Base-by-base conservation (phyloP, 1,139 yeast genomes). In the Pichia sp. region DNA sequence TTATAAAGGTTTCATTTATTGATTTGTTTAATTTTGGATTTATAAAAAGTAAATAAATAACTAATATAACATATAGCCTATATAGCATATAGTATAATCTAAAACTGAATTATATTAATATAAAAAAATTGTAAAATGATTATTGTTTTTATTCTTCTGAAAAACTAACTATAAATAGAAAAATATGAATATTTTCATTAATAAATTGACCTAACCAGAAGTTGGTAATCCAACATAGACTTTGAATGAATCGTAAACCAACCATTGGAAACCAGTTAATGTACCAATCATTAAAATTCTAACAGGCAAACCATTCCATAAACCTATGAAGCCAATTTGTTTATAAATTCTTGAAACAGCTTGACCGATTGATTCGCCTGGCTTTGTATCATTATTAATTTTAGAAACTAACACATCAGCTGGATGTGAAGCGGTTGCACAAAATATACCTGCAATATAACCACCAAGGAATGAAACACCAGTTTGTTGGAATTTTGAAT, bases 271-370 rank as follows among this genome's bases (percentile, higher is more conserved):
- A 52, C 96, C 96, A 38, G 97, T 90, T 67, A 90, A 77, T 30
- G 97, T 89, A 72, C 97, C 97, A 65, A 90, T 79, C 97, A 90
- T 90, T 52, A 87, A 78, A 57, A 90, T 89, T 77, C 97, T 85
- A 52, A 89, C 92, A 27, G 90, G 86, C 55, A 90, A 77, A 45
- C 97, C 97, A 63, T 86, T 86, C 97, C 97, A 90, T 53, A 90
- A 74, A 29, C 97, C 97, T 32, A 64, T 69, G 63, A 90, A 90
- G 6, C 97, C 97, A 60, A 90, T 89, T 59, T 78, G 75, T 44
- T 69, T 65, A 65, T 89, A 90, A 60, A 90, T 87, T 59, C 92
- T 78, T 53, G 70, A 60, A 45, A 84, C 71, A 20, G 95, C 95
- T 41, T 70, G 69, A 36, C 82, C 82, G 58, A 76, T 71, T 7